A percentile compares a stretch with the other conserved stretches of the same genome.
phyloP scores from a whole-genome alignment of 306 rosid genomes.

The Prunus salicina region DNA sequence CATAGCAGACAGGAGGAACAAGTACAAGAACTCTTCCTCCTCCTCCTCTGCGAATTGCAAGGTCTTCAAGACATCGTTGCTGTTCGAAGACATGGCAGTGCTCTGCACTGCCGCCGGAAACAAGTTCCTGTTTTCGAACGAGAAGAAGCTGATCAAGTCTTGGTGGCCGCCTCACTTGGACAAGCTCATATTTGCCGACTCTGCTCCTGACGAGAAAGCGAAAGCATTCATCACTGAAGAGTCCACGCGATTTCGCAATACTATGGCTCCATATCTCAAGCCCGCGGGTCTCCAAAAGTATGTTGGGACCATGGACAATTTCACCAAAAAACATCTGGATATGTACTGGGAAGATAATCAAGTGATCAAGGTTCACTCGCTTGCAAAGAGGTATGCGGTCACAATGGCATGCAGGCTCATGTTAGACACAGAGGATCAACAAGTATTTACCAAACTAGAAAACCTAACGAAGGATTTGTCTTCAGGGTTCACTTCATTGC shows the following conservation, averaged over 20 bases:
- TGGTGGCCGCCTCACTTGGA: conserved; percentile 20
- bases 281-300: conserved; percentile 8
- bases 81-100: not conserved
- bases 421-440: not conserved
- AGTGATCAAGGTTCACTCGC: not conserved
- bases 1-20: not conserved
- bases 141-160: conserved; percentile 20
- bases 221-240: not conserved
- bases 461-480: not conserved
- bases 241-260: not conserved
- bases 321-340: conserved; percentile 5
- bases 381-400: not conserved
- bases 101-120: conserved; percentile 9
- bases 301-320: conserved; percentile 13
- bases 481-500: conserved; percentile 8
- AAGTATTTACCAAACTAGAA: not conserved
- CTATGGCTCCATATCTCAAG: not conserved
- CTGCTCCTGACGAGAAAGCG: not conserved
- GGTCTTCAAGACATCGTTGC: conserved; percentile 21
- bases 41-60: not conserved
- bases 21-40: not conserved
- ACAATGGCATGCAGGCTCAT: not conserved
- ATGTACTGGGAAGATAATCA: not conserved
- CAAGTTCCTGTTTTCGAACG: conserved; percentile 19
- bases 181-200: not conserved